Evolutionary conservation across 345 rosid genomes (phyloP), one percentile per base, ranked within the genome.

Genomic region (Boechera stricta): DNA sequence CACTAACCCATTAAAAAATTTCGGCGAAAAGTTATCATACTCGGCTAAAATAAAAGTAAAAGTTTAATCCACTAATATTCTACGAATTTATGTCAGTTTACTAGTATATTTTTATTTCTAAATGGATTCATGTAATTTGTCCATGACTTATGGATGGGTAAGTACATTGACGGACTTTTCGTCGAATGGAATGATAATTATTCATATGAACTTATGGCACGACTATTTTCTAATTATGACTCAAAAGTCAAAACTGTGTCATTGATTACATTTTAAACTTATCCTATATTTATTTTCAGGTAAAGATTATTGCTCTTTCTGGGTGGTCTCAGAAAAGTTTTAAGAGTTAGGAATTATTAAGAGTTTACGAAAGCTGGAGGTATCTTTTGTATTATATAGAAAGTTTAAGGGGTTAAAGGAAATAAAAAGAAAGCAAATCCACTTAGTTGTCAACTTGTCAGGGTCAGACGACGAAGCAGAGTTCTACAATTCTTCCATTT

Each of bases 401-500:
- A 51, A 69, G 55, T 53, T 51, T 28, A 41, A 76, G 54, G 62
- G 26, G 45, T 28, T 5, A 13, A 72, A 61, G 0, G 5, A 39
- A 60, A 67, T 0, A 3, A 21, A 7, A 33, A 10, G 31, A 41
- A 76, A 63, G 4, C 5, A 7, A 7, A 33, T 5, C 28, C 21
- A 48, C 38, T 16, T 33, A 16, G 49, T 62, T 38, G 42, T 38
- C 11, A 38, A 9, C 42, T 2, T 42, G 65, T 15, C 53, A 32
- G 5, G 26, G 68, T 76, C 74, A 67, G 42, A 76, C 48, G 21
- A 68, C 36, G 2, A 76, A 76, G 56, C 56, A 54, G 7, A 61
- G 51, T 26, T 69, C 49, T 42, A 32, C 56, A 52, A 13, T 9
- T 61, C 56, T 51, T 53, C 79, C 39, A 29, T 69, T 9, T 41